These are phyloP conservation scores for Rhodotorula babjevae DNA, from an alignment of 768 basidiomycete species.

Conservation along the genomic window DNA sequence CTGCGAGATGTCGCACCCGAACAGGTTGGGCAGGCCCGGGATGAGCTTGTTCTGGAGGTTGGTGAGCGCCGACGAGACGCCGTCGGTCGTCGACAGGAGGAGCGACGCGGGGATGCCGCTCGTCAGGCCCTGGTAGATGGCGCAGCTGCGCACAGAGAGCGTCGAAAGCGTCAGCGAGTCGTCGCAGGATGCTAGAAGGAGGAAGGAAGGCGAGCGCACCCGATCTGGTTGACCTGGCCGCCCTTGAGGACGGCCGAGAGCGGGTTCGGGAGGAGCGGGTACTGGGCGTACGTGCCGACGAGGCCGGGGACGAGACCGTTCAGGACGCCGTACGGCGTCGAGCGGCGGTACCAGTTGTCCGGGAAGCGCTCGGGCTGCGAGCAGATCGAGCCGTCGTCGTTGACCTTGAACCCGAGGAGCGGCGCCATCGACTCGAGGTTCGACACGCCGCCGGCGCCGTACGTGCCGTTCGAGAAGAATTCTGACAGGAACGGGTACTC, in stretches of 20 bases:
- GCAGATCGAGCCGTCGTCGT: constrained; percentile 1
- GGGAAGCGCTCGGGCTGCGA: not conserved
- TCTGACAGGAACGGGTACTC: constrained; percentile 1
- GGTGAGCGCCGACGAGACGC: not conserved
- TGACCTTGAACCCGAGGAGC: constrained; percentile 1
- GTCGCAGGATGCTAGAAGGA: no score
- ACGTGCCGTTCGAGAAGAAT: constrained; percentile 5
- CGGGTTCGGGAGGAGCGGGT: constrained; percentile 1
- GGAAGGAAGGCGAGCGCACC: no score
- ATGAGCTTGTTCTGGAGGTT: not conserved
- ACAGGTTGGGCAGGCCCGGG: not conserved
- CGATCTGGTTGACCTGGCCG: not conserved
- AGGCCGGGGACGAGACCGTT: not conserved
- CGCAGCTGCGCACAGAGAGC: not conserved
- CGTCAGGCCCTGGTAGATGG: not conserved
- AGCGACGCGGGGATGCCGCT: not conserved
- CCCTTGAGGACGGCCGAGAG: not conserved
- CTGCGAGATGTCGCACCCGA: not conserved
- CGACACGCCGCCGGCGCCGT: not conserved
- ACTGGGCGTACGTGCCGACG: not conserved
- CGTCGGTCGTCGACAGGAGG: not conserved
- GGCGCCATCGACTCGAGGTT: constrained; percentile 2
- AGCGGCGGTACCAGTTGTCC: constrained; percentile 6
- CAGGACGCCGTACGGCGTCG: not conserved
- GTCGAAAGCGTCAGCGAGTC: no score